These are phyloP conservation scores for Ogataea philodendri DNA, from an alignment of 805 yeast genomes.

Conservation along the genomic window DNA sequence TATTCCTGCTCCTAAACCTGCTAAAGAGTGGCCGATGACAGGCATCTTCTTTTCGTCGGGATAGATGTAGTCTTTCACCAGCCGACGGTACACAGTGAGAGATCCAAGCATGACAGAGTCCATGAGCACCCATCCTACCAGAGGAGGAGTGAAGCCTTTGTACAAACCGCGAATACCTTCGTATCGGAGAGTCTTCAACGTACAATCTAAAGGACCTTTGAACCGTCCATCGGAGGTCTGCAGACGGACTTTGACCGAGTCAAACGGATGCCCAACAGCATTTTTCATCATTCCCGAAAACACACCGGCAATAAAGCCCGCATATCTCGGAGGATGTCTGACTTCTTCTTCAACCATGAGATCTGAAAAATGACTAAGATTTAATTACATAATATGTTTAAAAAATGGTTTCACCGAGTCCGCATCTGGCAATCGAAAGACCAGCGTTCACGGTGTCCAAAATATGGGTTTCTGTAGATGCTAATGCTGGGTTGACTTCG, in stretches of 20 bases:
- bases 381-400: slow-evolving; percentile 28
- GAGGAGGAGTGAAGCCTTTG: slow-evolving; percentile 90
- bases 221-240: slow-evolving; percentile 75
- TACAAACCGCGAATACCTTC: slow-evolving; percentile 83
- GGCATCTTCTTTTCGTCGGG: slow-evolving; percentile 64
- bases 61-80: slow-evolving; percentile 63
- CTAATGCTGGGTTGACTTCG: slow-evolving; percentile 89
- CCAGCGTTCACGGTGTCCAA: slow-evolving; percentile 88
- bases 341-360: slow-evolving; percentile 13
- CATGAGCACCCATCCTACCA: slow-evolving; percentile 92
- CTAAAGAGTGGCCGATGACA: slow-evolving; percentile 67
- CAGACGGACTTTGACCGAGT: slow-evolving; percentile 81
- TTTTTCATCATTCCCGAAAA: slow-evolving; percentile 86
- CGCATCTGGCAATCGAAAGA: slow-evolving; percentile 87
- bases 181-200: slow-evolving; percentile 61
- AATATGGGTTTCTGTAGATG: slow-evolving; percentile 70
- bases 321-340: slow-evolving; percentile 43
- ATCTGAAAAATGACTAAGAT: slow-evolving; percentile 4
- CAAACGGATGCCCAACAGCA: slow-evolving; percentile 91
- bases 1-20: slow-evolving; percentile 84
- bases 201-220: slow-evolving; percentile 81
- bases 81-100: slow-evolving; percentile 69
- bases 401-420: slow-evolving; percentile 85
- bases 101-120: slow-evolving; percentile 90
- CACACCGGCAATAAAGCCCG: slow-evolving; percentile 87